These are phyloP conservation scores for Kodamaea lidongshanica DNA, from an alignment of 805 yeast genomes.

Conservation along the genomic window DNA sequence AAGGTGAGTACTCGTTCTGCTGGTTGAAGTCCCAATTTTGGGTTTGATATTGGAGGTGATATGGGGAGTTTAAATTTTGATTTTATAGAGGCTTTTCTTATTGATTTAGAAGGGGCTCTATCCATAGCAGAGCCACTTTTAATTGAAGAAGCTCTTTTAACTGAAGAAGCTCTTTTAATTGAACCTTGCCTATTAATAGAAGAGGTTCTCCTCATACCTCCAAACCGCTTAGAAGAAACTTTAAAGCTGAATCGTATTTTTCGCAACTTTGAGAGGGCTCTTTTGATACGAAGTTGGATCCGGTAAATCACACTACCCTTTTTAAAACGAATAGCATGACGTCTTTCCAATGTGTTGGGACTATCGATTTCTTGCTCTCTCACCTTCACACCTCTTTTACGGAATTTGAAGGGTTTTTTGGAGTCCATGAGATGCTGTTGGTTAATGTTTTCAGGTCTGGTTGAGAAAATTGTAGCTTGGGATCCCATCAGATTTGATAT, in stretches of 20 bases:
- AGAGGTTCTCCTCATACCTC: constrained; percentile 5
- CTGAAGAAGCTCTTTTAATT: constrained; percentile 2
- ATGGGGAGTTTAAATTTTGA: constrained; percentile 11
- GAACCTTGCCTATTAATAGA: too few species aligned
- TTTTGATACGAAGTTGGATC: constrained; percentile 21
- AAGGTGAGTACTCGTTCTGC: constrained; percentile 13
- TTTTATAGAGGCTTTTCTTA: neutral
- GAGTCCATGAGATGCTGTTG: neutral
- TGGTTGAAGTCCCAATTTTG: constrained; percentile 19
- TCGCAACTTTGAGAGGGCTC: constrained; percentile 19
- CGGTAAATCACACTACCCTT: constrained; percentile 30
- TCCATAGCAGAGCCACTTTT: too few species aligned
- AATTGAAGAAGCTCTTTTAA: too few species aligned
- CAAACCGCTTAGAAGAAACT: constrained; percentile 22
- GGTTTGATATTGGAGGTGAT: constrained; percentile 30
- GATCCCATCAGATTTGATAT: constrained; percentile 37
- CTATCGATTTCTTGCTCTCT: constrained; percentile 1
- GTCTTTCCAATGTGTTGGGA: constrained; percentile 14
- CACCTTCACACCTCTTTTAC: constrained; percentile 4
- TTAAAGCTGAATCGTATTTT: constrained; percentile 16
- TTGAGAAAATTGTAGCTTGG: constrained; percentile 41
- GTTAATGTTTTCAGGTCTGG: constrained; percentile 17
- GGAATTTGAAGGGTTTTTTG: constrained; percentile 1
- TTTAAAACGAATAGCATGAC: constrained; percentile 30
- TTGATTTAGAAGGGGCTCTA: neutral